These are phyloP conservation scores for Fusarium pseudocircinatum DNA, from an alignment of 2,329 filamentous ascomycete genomes.

Conservation along the genomic window DNA sequence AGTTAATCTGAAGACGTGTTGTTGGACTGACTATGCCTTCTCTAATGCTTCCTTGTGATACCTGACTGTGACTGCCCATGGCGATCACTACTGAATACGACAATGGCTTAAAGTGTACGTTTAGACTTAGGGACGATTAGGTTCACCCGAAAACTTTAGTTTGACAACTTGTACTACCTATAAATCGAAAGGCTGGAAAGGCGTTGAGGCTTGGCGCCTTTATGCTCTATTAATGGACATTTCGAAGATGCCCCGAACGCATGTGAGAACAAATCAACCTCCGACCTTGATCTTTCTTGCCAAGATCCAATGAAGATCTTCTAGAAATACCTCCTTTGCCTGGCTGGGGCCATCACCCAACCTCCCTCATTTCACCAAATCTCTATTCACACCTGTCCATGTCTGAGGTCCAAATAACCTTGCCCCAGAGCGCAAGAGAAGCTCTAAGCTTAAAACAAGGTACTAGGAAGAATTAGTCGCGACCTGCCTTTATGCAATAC, in stretches of 20 bases:
- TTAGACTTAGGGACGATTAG: neutral
- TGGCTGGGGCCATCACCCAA: neutral
- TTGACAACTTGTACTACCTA: neutral
- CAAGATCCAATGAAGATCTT: neutral
- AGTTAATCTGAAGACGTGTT: conserved; percentile 33
- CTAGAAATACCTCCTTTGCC: neutral
- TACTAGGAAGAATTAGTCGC: neutral
- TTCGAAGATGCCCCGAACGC: neutral
- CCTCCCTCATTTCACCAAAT: neutral
- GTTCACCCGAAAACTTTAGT: neutral
- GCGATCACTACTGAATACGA: neutral
- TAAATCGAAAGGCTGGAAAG: neutral
- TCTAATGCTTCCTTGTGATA: neutral
- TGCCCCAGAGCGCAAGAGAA: neutral
- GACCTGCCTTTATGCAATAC: no score
- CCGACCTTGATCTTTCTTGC: neutral
- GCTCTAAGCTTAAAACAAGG: neutral
- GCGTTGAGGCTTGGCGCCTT: neutral
- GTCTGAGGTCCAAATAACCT: neutral
- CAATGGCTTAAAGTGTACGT: neutral
- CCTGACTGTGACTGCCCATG: neutral
- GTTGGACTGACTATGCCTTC: neutral
- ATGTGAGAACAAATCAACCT: neutral
- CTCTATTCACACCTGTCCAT: neutral
- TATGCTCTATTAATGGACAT: neutral